These are phyloP conservation scores for Cystobasidium sp. DNA, from an alignment of 1,284 basidiomycete genomes.

Conservation along the genomic window DNA sequence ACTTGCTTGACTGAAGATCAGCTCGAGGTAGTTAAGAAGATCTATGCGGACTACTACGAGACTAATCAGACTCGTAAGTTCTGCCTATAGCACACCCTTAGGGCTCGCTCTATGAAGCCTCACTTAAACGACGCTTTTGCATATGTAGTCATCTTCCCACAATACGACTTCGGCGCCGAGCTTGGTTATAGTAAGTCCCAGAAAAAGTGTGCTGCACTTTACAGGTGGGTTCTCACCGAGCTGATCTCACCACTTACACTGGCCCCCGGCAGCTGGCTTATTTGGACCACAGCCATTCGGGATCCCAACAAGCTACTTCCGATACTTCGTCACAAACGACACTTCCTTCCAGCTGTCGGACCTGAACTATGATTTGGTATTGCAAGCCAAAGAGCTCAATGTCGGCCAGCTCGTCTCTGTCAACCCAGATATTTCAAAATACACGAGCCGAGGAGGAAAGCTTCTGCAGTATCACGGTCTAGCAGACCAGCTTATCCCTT, in stretches of 20 bases:
- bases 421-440: slow-evolving; percentile 1
- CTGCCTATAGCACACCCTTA: too few relatives aligned
- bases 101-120: too few relatives aligned
- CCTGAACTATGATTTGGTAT: neutral
- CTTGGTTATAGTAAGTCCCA: neutral
- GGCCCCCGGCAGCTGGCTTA: neutral
- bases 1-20: slow-evolving; percentile 26
- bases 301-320: slow-evolving; percentile 3
- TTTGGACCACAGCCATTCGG: slow-evolving; percentile 2
- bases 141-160: neutral
- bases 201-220: neutral
- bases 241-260: neutral
- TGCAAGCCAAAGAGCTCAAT: neutral
- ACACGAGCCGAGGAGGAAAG: slow-evolving; percentile 3
- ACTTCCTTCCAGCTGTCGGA: neutral
- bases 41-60: slow-evolving; percentile 13
- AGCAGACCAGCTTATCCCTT: slow-evolving; percentile 1
- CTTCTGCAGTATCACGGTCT: slow-evolving; percentile 9
- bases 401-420: neutral
- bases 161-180: slow-evolving; percentile 1
- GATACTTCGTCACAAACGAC: slow-evolving; percentile 11
- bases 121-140: too few relatives aligned
- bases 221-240: neutral
- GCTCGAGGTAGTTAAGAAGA: slow-evolving; percentile 17
- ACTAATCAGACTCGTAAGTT: slow-evolving; percentile 14